Base-by-base conservation (phyloP, 495 filamentous ascomycete species). In the Neurospora sp. region DNA sequence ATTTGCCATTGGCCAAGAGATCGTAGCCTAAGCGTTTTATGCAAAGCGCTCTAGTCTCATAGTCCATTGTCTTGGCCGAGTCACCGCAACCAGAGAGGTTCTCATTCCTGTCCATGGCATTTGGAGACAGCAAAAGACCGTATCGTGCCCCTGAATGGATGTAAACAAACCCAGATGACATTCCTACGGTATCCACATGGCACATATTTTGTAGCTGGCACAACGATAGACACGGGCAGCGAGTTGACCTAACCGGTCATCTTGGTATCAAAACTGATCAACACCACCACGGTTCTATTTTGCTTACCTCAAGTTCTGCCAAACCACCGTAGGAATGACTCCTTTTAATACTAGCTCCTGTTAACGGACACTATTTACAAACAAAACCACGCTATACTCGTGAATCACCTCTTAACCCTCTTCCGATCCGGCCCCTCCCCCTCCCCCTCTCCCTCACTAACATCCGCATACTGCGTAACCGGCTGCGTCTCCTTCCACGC, bases 401-500 rank as follows among this genome's bases (percentile, higher is more conserved):
- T n/a, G n/a, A n/a, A 44, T 74, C 54, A 75, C 70, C 84, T 78
- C 78, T 88, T 90, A 1, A 86, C 79, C 76, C 84, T 91, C 83
- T 95, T 94, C 86, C 89, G 91, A 8, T 92, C 87, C 5, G 87
- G 88, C 1, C 84, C 87, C 70, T 87, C 86, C 40, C 84, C 87
- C 70, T 87, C 86, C 40, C 93, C 92, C 39, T 93, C 92, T 46
- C 86, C 91, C 75, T 97, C 95, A 81, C 94, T 97, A n/a, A 96
- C 72, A 31, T 97, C 93, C 10, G 93, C 92, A 84, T 96, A 99
- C 49, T 97, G 91, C 38, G 96, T 92, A 72, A 92, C 93, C 4
- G 96, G 96, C 84, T 99, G 96, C 31, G 95, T 99, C 73, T 91
- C 86, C 78, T 91, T 91, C 91, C 95, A 99, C 12, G 95, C 96